Conservation (phyloP, 1,284 basidiomycete genomes). For the Microbotryum violaceum region DNA sequence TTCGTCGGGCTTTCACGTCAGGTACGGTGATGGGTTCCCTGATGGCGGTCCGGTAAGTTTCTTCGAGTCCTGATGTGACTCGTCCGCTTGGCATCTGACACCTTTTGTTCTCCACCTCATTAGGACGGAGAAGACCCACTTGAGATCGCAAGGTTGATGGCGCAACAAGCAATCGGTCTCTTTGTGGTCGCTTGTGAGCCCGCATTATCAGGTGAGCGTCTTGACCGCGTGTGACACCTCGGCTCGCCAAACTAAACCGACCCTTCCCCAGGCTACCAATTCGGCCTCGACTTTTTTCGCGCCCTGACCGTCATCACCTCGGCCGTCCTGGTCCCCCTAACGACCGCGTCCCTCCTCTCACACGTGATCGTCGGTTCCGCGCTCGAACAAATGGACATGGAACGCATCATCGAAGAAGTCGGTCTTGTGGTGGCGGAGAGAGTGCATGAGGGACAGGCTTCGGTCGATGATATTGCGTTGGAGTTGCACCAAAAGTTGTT, state of each 20-base stretch:
- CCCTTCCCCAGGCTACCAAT: conserved; percentile 33
- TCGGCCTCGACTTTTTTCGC: conserved; percentile 74
- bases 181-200: conserved; percentile 99
- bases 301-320: conserved; percentile 87
- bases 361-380: conserved; percentile 96
- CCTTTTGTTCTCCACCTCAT: background rate
- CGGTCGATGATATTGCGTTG: conserved; percentile 89
- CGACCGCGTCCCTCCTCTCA: conserved; percentile 89
- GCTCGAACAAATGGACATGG: conserved; percentile 94
- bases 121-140: conserved; percentile 69
- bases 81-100: too few species aligned
- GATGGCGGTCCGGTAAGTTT: conserved; percentile 39
- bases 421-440: conserved; percentile 87
- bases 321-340: conserved; percentile 84
- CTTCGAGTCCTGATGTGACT: too few species aligned
- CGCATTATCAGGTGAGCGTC: conserved; percentile 76
- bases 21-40: conserved; percentile 65
- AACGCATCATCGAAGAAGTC: conserved; percentile 86
- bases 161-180: conserved; percentile 76
- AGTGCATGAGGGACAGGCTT: conserved; percentile 70
- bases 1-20: background rate
- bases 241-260: conserved; percentile 16
- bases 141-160: conserved; percentile 79
- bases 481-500: conserved; percentile 86
- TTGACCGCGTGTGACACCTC: conserved; percentile 6